A percentile compares a stretch with the other conserved stretches of the same genome.
Evolutionary conservation across 1,284 basidiomycete species (phyloP).

Genomic region (Microbotryum violaceum): DNA sequence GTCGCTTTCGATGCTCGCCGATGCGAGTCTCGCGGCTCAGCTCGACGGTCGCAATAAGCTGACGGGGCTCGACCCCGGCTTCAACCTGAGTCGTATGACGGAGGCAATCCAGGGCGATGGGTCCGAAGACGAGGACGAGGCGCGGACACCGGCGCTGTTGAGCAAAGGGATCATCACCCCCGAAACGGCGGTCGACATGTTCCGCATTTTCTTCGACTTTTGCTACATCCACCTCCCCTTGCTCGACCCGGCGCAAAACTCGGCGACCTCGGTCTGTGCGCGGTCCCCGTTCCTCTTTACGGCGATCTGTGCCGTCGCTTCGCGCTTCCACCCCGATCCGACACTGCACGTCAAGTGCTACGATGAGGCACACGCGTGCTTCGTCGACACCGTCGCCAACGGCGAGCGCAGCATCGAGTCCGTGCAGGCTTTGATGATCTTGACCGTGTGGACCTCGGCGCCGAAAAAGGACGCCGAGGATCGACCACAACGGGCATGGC

Average conservation of each 20-base stretch:
- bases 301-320: conserved; percentile 22
- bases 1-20: conserved; percentile 18
- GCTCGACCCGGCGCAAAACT: conserved; percentile 19
- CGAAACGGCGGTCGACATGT: conserved; percentile 24
- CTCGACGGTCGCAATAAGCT: conserved; percentile 18
- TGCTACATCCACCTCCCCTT: conserved; percentile 23
- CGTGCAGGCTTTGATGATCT: conserved; percentile 19
- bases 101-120: conserved; percentile 12
- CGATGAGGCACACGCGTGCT: conserved; percentile 23
- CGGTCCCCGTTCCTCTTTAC: conserved; percentile 26
- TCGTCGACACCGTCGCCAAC: conserved; percentile 19
- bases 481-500: conserved; percentile 26
- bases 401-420: conserved; percentile 18
- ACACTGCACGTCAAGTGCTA: conserved; percentile 22
- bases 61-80: conserved; percentile 17
- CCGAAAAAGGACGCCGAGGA: conserved; percentile 19
- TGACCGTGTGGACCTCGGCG: conserved; percentile 24
- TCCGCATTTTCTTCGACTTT: conserved; percentile 23
- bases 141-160: conserved; percentile 12
- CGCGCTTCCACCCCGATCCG: conserved; percentile 21
- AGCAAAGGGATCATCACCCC: conserved; percentile 21
- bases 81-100: conserved; percentile 23
- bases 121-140: conserved; percentile 1
- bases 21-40: conserved; percentile 24
- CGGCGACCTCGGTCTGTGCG: conserved; percentile 17